A percentile compares a stretch with the other conserved stretches of the same genome.
These are phyloP conservation scores for Kazachstania kunashirensis DNA, from an alignment of 805 yeast species.

Conservation along the genomic window DNA sequence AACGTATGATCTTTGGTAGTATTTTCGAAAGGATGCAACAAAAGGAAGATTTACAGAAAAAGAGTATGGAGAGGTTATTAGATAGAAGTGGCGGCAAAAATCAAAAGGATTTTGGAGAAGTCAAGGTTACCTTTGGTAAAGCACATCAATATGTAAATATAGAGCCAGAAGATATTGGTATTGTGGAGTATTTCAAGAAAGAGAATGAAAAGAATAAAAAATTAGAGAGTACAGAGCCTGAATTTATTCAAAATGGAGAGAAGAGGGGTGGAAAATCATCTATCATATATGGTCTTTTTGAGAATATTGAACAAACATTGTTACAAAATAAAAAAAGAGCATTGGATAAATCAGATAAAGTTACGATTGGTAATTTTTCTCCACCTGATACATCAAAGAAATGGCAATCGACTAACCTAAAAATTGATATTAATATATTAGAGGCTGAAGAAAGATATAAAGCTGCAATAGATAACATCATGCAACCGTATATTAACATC, in stretches of 20 bases:
- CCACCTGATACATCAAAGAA: background rate
- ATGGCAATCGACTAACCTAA: background rate
- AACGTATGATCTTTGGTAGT: constrained; percentile 20
- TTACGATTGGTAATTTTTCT: background rate
- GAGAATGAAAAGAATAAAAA: background rate
- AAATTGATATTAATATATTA: constrained; percentile 8
- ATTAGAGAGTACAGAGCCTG: background rate
- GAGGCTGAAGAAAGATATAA: constrained; percentile 18
- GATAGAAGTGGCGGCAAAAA: background rate
- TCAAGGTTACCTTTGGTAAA: constrained; percentile 4
- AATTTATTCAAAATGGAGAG: background rate
- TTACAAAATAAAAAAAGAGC: constrained; percentile 5
- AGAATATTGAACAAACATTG: constrained; percentile 5
- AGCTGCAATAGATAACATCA: constrained; percentile 14
- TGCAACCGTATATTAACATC: constrained; percentile 15
- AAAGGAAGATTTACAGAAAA: constrained; percentile 10
- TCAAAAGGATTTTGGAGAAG: background rate
- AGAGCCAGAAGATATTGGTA: constrained; percentile 1
- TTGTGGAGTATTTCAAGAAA: constrained; percentile 4
- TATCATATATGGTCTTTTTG: constrained; percentile 5
- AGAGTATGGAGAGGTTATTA: background rate
- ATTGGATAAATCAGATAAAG: constrained; percentile 2
- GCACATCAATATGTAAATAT: background rate
- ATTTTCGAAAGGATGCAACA: constrained; percentile 20
- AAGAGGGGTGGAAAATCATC: constrained; percentile 2